Evolutionary conservation across 495 filamentous ascomycete genomes (phyloP), one percentile per base, ranked within the genome.

Genomic region (Tirmania nivea): DNA sequence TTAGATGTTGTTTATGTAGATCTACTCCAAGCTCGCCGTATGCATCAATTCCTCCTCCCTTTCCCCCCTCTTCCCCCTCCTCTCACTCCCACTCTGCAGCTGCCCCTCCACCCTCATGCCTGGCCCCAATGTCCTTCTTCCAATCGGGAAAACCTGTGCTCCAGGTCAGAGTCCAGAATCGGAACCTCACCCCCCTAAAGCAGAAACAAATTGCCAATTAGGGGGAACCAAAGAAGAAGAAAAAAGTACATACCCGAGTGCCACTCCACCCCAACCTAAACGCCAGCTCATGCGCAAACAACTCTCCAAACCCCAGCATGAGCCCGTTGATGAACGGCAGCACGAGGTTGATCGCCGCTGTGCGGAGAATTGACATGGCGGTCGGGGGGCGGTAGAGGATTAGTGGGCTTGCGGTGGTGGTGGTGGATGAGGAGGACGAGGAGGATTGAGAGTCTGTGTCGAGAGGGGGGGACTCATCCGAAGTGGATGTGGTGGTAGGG

Each of bases 291-390:
- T 99, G 88, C 52, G 90, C 90, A 65, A 96, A 81, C 37, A 99
- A 70, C 69, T 99, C 90, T 20, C 90, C 90, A 63, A 99, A 94
- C 6, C 90, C 90, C 53, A 99, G 69, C 90, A 99, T 99, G 69
- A 99, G 73, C 19, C 90, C 90, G 68, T 99, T 99, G 60, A 99
- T 78, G 57, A 99, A 99, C 0, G 90, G 90, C 3, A 99, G 71
- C 0, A 99, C 55, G 8, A 99, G 70, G 65, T 99, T 99, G 68
- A 99, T 96, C 5, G 86, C 86, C 8, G 86, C 86, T 8, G 90
- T 86, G 35, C 89, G 79, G 50, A 95, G 51, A 39, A 99, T 63
- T 34, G 83, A 76, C 83, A 83, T 89, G 35, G 89, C 52, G 0
- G 86, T 90, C 0, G 92, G 88, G 14, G 86, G 84, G 35, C 79